These are phyloP conservation scores for Mycena floridula DNA, from an alignment of 768 basidiomycete genomes.

Conservation along the genomic window DNA sequence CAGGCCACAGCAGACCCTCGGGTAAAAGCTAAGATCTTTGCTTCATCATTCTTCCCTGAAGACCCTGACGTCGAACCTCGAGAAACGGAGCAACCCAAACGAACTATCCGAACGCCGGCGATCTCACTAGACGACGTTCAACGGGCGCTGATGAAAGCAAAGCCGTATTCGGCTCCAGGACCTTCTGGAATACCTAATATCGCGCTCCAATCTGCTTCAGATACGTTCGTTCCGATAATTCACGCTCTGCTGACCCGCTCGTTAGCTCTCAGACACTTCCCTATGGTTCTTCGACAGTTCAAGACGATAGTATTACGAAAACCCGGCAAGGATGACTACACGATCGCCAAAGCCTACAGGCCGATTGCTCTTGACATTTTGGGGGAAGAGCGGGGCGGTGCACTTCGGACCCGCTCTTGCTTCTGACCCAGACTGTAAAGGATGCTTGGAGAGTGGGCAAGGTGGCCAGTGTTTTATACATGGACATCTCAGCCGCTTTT, in stretches of 20 bases:
- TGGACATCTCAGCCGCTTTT: conserved; percentile 39
- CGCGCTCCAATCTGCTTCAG: conserved; percentile 8
- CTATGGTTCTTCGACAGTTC: conserved; percentile 13
- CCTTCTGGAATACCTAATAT: conserved; percentile 13
- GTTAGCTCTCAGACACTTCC: conserved; percentile 4
- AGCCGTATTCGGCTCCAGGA: conserved; percentile 10
- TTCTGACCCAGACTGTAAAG: conserved; percentile 26
- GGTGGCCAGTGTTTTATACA: conserved; percentile 30
- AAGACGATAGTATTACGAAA: conserved; percentile 26
- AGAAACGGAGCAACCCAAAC: not conserved
- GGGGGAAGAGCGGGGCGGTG: conserved; percentile 30
- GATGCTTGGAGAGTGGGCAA: conserved; percentile 26
- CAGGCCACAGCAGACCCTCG: not conserved
- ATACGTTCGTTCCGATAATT: conserved; percentile 8
- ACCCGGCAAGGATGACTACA: conserved; percentile 28
- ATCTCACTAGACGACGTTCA: too few species aligned
- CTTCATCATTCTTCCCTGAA: not conserved
- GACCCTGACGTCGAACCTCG: not conserved
- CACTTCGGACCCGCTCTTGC: conserved; percentile 28
- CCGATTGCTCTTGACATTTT: conserved; percentile 37
- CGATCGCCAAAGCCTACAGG: conserved; percentile 22
- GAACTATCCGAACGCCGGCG: not conserved
- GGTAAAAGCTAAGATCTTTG: not conserved
- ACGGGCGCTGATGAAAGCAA: conserved; percentile 2
- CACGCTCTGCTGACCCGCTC: conserved; percentile 3